Evolutionary conservation across 805 yeast genomes (phyloP), one percentile per base, ranked within the genome.

Genomic region (Millerago galiae): DNA sequence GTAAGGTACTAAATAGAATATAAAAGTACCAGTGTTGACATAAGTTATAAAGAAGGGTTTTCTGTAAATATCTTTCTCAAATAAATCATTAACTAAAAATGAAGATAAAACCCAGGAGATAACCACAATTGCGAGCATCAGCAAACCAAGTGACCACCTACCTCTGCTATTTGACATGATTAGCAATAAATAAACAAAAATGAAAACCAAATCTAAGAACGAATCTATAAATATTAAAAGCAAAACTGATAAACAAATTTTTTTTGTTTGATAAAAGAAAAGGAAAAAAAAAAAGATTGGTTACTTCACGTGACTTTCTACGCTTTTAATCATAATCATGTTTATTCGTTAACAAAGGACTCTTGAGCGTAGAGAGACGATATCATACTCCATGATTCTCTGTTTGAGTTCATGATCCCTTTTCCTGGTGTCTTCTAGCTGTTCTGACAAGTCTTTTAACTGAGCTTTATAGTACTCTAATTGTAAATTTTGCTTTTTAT

Each of bases 31-130:
- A 0, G 98, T 90, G 65, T 90, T 93, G 52, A 91, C 62, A 66
- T 91, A 93, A 3, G 99, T 93, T 52, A 93, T 85, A 48, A 90
- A 75, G 58, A 88, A 90, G 14, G 99, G 99, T 63, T 93, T 93
- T 37, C 88, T 65, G 61, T 88, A 93, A 24, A 72, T 66, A 44
- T 73, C 76, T 37, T 75, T 72, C 51, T 81, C 88, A 52, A 87
- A 83, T 33, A 87, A 67, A 34, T 78, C 81, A 61, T 86, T 89
- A 30, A 93, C 82, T 37, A 91, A 61, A 52, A 89, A 91, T 4
- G 95, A 86, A 4, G 96, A 87, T 30, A 83, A 65, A 10, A 93
- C 97, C 99, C 99, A 91, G 18, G 88, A 73, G 1, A 85, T 60
- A 24, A 91, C 87, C 35, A 90, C 98, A 35, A 83, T 68, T 2